Percentiles rank a stretch among this genome's conserved stretches.
Conservation (phyloP, 768 basidiomycete species). For the Tremella fuciformis region DNA sequence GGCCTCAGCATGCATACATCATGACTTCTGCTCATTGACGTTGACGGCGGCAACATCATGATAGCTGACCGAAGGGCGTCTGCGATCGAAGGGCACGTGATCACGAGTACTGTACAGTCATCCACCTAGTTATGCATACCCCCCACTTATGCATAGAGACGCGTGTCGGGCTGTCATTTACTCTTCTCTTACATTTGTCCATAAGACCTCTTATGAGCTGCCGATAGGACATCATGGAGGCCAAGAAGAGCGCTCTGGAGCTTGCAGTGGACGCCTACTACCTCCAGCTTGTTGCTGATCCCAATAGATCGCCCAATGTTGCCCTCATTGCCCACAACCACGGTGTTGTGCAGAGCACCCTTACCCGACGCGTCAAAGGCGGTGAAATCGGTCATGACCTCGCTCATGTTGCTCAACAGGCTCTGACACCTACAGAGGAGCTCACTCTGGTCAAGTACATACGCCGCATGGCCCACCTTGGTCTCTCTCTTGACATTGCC, state of each 20-base stretch:
- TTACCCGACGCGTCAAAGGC: not conserved
- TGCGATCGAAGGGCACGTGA: no score
- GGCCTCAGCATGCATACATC: no score
- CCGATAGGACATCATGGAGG: no score
- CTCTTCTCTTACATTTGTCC: not conserved
- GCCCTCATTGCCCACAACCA: not conserved
- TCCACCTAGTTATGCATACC: no score
- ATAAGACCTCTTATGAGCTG: no score
- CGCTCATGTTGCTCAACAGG: not conserved
- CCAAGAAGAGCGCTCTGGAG: not conserved
- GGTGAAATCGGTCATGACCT: not conserved
- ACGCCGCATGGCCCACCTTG: not conserved
- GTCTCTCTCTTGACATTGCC: not conserved
- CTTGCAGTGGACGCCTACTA: constrained; percentile 3
- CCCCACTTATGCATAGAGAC: no score
- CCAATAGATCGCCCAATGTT: not conserved
- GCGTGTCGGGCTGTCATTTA: no score
- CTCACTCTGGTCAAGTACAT: not conserved
- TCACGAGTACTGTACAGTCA: no score
- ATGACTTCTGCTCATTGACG: no score
- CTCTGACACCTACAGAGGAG: not conserved
- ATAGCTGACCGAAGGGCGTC: no score
- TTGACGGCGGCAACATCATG: no score
- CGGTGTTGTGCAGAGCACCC: not conserved
- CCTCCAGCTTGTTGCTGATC: not conserved